Conservation (phyloP, 2,329 filamentous ascomycete genomes). For the Mycosphaerella arachidis region DNA sequence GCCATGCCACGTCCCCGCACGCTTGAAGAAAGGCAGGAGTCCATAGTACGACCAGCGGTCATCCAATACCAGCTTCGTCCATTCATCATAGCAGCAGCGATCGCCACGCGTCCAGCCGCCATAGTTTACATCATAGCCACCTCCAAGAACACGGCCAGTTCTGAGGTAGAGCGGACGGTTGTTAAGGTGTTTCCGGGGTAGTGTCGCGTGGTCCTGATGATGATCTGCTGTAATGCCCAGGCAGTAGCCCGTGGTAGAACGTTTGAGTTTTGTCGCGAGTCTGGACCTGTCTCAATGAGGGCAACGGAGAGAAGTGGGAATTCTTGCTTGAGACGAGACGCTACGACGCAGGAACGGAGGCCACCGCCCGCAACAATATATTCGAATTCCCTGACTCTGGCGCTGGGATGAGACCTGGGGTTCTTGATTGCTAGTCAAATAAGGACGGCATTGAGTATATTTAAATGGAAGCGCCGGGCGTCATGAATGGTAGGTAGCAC, state of each 20-base stretch:
- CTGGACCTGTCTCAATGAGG: slow-evolving; percentile 80
- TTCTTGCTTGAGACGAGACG: slow-evolving; percentile 72
- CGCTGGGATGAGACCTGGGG: too few species aligned
- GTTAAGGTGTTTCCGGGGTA: slow-evolving; percentile 1
- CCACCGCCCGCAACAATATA: slow-evolving; percentile 82
- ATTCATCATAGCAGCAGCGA: slow-evolving; percentile 26
- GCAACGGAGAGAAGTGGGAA: slow-evolving; percentile 75
- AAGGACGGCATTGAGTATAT: too few species aligned
- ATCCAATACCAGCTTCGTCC: slow-evolving; percentile 34
- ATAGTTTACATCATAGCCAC: slow-evolving; percentile 7
- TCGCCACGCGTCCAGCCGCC: slow-evolving; percentile 10
- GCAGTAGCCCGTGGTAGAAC: slow-evolving; percentile 1
- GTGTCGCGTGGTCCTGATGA: neutral
- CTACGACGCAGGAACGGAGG: slow-evolving; percentile 79
- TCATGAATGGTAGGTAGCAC: too few species aligned
- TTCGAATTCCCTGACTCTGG: slow-evolving; percentile 61
- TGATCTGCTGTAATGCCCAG: slow-evolving; percentile 2
- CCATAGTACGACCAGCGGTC: slow-evolving; percentile 26
- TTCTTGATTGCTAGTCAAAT: too few species aligned
- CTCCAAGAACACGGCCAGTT: slow-evolving; percentile 6
- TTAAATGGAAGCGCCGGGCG: too few species aligned
- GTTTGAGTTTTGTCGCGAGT: slow-evolving; percentile 61
- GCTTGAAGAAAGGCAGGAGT: slow-evolving; percentile 21
- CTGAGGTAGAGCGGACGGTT: neutral
- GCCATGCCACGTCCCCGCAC: slow-evolving; percentile 7